Evolutionary conservation across 2,329 filamentous ascomycete genomes (phyloP).

Genomic region (Penicillium janthinellum): DNA sequence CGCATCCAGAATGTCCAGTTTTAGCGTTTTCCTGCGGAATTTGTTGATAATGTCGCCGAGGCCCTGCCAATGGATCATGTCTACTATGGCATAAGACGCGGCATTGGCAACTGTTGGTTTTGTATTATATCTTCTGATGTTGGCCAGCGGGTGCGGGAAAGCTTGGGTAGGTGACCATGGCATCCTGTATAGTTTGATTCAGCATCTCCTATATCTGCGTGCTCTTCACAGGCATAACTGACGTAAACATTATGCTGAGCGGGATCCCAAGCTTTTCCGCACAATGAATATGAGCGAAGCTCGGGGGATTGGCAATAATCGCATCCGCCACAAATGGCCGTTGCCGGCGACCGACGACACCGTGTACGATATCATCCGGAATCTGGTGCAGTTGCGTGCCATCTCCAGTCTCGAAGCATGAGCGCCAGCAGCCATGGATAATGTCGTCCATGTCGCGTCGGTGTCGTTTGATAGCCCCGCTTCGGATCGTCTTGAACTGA

Average conservation of each 20-base stretch:
- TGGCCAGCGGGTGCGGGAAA: neutral
- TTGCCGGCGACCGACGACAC: neutral
- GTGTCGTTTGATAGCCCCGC: constrained; percentile 69
- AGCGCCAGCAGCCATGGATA: constrained; percentile 73
- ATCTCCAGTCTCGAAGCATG: constrained; percentile 71
- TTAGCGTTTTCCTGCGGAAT: neutral
- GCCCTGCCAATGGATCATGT: neutral
- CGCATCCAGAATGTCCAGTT: neutral
- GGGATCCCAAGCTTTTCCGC: constrained; percentile 39
- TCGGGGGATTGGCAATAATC: constrained; percentile 44
- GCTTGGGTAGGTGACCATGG: neutral
- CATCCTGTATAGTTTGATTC: neutral
- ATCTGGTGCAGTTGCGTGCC: neutral
- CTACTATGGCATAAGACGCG: neutral
- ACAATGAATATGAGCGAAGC: constrained; percentile 42
- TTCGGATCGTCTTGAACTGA: constrained; percentile 68
- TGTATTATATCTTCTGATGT: neutral
- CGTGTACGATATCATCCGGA: neutral
- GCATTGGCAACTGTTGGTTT: neutral
- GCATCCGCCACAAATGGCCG: constrained; percentile 37
- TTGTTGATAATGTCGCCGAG: neutral
- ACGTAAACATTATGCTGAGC: constrained; percentile 33
- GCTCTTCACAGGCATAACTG: neutral
- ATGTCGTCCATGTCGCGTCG: constrained; percentile 76
- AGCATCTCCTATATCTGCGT: neutral